Evolutionary conservation across 179 eudicot species (phyloP).

Genomic region (Silene coronaria): DNA sequence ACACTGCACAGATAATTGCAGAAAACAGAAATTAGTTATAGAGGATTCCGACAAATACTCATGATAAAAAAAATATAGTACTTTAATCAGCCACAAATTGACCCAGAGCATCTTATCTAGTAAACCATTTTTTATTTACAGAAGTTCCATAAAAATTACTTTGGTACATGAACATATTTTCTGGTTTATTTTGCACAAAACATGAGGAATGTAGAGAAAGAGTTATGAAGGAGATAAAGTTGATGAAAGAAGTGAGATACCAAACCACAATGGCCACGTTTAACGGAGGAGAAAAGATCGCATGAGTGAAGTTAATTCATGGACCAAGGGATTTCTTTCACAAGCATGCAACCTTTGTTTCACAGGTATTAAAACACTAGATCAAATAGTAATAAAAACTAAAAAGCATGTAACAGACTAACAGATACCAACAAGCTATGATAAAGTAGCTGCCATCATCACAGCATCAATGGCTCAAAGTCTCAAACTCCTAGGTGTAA

Average conservation of each 20-base stretch:
- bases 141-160: not conserved
- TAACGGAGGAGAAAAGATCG: no score
- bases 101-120: not conserved
- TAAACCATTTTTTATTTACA: not conserved
- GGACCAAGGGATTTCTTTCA: not conserved
- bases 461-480: not conserved
- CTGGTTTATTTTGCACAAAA: no score
- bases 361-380: not conserved
- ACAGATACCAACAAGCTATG: not conserved
- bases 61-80: not conserved
- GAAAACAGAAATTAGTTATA: constrained; percentile 4
- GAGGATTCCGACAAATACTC: not conserved
- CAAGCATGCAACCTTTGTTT: not conserved
- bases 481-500: not conserved
- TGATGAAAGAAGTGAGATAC: no score
- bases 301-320: no score
- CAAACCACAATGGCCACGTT: no score
- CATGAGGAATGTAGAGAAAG: no score
- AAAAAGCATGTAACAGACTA: not conserved
- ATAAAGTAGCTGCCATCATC: not conserved
- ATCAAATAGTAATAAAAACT: not conserved
- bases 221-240: no score
- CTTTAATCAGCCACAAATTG: not conserved
- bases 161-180: no score
- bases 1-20: constrained; percentile 44